Evolutionary conservation across 2,329 filamentous ascomycete genomes (phyloP), one percentile per base, ranked within the genome.

Genomic region (Penicillium sp.): DNA sequence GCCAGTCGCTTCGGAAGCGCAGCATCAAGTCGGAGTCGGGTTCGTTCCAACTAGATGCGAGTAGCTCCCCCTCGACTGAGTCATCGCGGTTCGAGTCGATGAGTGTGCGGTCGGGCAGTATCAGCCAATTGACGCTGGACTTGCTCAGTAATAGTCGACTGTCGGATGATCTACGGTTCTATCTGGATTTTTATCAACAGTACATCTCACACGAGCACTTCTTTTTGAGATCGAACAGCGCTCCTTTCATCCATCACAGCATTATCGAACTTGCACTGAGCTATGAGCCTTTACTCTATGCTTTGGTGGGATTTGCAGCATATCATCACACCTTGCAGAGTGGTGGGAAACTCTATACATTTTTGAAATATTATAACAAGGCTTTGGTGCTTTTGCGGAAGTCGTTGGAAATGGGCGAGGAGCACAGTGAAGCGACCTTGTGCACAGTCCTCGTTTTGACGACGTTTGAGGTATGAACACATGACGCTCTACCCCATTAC

Each of bases 361-460:
- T 98, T 67, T 81, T 98, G 31, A 85, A 87, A 58, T 96, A 96
- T 70, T 97, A 98, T 79, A 93, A 96, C 75, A 89, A 87, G 71
- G 93, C 94, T 10, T 89, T 99, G 31, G 89, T 85, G 1, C 78
- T 92, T 27, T 82, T 99, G 18, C 82, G 96, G 9, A 82, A 83
- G 36, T 89, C 87, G 4, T 78, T 98, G 18, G 86, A 87, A 61
- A 87, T 84, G 55, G 87, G 87, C 58, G 88, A 92, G 63, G 86
- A 85, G 60, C 87, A 91, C 64, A 89, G 80, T 36, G 82, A 92
- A 51, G 85, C 88, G 6, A 96, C 89, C 0, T 80, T 98, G 35
- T 75, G 97, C 60, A 96, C 94, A 0, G 93, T 98, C 19, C 79
- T 99, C 43, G 93, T 98, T 69, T 84, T 98, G 51, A 92, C 93